Base-by-base conservation (phyloP, 2,329 filamentous ascomycete genomes). In the Rhinocladiella mackenziei region DNA sequence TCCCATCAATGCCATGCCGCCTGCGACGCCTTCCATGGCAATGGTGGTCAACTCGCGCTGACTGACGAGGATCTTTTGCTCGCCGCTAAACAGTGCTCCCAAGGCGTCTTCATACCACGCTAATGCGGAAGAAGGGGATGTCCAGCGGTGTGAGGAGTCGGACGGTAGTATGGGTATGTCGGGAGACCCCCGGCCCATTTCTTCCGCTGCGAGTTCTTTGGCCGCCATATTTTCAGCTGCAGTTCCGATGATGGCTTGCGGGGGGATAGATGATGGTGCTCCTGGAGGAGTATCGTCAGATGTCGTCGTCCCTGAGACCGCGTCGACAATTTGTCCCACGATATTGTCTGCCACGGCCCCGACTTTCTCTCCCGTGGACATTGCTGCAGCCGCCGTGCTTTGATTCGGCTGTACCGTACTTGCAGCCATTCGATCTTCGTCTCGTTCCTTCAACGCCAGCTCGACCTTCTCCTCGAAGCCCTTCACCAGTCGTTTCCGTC, bases 401-500 rank as follows among this genome's bases (percentile, higher is more conserved):
- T 50, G 39, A 28, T 44, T 53, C 19, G 50, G 46, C 29, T 43
- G 43, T 15, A 53, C 33, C 4, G 40, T 8, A 10, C 25, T 29
- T 11, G 25, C 35, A 8, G 36, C 30, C n/a, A 35, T 43, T 7
- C 29, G 17, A 18, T 37, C 46, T 3, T 42, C 36, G 17, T 78
- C 75, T 67, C 83, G 80, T 63, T 87, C 84, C 59, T 86, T 84
- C 39, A 86, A 63, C 2, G 81, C 80, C 56, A 78, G 75, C 51
- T 76, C 74, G 44, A 89, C 83, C 65, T 89, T 82, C 57, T 87
- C 84, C 54, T 88, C 85, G 57, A 92, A 87, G 17, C 85, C 89
- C 56, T 76, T 80, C 45, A 97, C 87, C 50, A 98, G 77, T 58
- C 88, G 75, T 60, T 73, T 75, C 57, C 92, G 74, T 56, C 89